Evolutionary conservation across 1,284 basidiomycete genomes (phyloP), one percentile per base, ranked within the genome.

Genomic region (Ustilago crameri): DNA sequence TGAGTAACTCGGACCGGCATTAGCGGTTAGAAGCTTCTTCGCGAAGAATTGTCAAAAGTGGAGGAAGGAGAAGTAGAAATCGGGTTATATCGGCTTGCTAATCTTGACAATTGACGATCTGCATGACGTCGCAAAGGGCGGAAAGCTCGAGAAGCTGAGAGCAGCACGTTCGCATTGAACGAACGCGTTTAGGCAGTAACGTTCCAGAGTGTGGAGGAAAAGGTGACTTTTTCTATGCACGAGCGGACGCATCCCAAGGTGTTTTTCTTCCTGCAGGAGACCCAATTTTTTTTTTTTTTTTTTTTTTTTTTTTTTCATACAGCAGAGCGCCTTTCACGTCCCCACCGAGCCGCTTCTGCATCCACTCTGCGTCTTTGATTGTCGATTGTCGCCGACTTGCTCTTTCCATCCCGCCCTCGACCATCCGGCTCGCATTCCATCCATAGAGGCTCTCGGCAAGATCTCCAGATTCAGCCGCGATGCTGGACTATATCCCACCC

Each of bases 401-500:
- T n/a, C 35, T 14, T 23, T 38, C 12, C 20, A 14, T 24, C 5
- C 22, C 37, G 18, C 18, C 34, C 2, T 24, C 43, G 41, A 5
- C 44, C 43, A 42, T 20, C 26, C 54, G 22, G 2, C 43, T 17
- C 14, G 24, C 34, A 10, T 45, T 34, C 17, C 5, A 1, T 30
- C 42, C 18, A 45, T 51, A 51, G 42, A 58, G 35, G 42, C 32
- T 12, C n/a, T 20, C 34, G 14, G 35, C 40, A 27, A 34, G 34
- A 37, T 35, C 4, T 40, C 20, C 5, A 3, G 22, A 7, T 3
- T 7, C 23, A n/a, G 47, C 32, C 40, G 46, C 18, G 34, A 76
- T 75, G 79, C 50, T 56, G 50, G 77, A 79, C 67, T 85, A 84
- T 70, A 85, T 85, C 70, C 83, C 86, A 44, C 75, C 83, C 23